These are phyloP conservation scores for Amyloporia xantha DNA, from an alignment of 768 basidiomycete species.

Conservation along the genomic window DNA sequence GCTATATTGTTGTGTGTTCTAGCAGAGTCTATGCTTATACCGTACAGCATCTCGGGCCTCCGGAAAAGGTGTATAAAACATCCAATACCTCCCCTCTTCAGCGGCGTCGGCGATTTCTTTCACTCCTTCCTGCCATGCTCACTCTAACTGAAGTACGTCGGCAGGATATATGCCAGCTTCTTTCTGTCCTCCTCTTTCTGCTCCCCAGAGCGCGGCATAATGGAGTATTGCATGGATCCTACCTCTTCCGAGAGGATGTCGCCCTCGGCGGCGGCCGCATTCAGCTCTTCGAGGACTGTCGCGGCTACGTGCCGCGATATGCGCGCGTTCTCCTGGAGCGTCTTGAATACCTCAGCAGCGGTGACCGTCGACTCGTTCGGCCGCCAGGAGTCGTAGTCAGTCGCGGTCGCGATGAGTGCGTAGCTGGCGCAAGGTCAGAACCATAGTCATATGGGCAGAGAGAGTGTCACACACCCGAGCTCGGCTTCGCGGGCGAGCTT, in stretches of 20 bases:
- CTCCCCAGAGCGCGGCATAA: conserved; percentile 63
- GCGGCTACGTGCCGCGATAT: conserved; percentile 74
- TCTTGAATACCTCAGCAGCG: conserved; percentile 85
- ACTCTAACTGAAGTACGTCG: conserved; percentile 53
- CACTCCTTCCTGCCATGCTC: too few relatives aligned
- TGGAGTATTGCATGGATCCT: conserved; percentile 80
- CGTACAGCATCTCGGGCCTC: too few relatives aligned
- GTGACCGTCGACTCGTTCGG: conserved; percentile 77
- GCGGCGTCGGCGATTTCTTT: too few relatives aligned
- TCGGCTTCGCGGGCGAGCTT: conserved; percentile 96
- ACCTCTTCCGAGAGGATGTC: conserved; percentile 59
- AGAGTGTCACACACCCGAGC: conserved; percentile 52
- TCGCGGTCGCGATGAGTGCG: conserved; percentile 82
- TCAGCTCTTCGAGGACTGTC: conserved; percentile 62
- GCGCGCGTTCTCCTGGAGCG: conserved; percentile 80
- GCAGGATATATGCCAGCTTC: conserved; percentile 73
- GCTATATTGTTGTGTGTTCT: too few relatives aligned
- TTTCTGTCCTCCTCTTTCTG: conserved; percentile 53
- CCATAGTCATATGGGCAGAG: background rate
- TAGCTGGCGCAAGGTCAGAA: conserved; percentile 46
- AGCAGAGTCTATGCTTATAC: too few relatives aligned
- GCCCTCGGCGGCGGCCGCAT: conserved; percentile 47
- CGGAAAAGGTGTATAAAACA: too few relatives aligned
- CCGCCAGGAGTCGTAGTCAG: conserved; percentile 96
- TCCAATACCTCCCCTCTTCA: too few relatives aligned